Evolutionary conservation across 2,329 filamentous ascomycete species (phyloP), one percentile per base, ranked within the genome.

Genomic region (Camptophora hylomeconis): DNA sequence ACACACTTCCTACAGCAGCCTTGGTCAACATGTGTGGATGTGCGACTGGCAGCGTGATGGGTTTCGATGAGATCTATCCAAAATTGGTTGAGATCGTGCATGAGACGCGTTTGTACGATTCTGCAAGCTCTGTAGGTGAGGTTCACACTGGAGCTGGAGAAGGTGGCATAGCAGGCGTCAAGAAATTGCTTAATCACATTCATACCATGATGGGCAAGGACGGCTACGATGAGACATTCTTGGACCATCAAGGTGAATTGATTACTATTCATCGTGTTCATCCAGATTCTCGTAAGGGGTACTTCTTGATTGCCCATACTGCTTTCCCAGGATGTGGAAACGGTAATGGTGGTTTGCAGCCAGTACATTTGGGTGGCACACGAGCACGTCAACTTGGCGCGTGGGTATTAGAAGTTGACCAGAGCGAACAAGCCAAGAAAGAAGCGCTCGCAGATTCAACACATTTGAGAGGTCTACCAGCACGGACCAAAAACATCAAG

Each of bases 261-360:
- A 80, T 98, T 47, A 98, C 89, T 1, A 83, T 98, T 5, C 89
- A 98, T 52, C 70, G 92, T 37, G 83, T 95, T 3, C 86, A 98
- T 48, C 89, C 87, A 0, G 75, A 81, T 49, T 92, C 82, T 2
- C 72, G 89, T 34, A 92, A 89, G 51, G 89, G 89, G 1, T 87
- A 93, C 54, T 94, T 95, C 55, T 61, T 95, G 25, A 86, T 98
- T 44, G 87, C 92, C 0, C 89, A 95, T 46, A 95, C 89, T 3
- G 89, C 92, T 1, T 98, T 87, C 56, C 83, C 86, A 1, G 86
- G 84, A 2, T 87, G 86, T 45, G 80, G 83, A 13, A 80, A 81
- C 40, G 80, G 80, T 2, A 86, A 89, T 44, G 82, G 79, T 11
- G 71, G 73, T 3, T 76, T 95, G 47, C 76, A 69, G 26, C 73